These are phyloP conservation scores for Ganoderma multipileum DNA, from an alignment of 1,284 basidiomycete species.

Conservation along the genomic window DNA sequence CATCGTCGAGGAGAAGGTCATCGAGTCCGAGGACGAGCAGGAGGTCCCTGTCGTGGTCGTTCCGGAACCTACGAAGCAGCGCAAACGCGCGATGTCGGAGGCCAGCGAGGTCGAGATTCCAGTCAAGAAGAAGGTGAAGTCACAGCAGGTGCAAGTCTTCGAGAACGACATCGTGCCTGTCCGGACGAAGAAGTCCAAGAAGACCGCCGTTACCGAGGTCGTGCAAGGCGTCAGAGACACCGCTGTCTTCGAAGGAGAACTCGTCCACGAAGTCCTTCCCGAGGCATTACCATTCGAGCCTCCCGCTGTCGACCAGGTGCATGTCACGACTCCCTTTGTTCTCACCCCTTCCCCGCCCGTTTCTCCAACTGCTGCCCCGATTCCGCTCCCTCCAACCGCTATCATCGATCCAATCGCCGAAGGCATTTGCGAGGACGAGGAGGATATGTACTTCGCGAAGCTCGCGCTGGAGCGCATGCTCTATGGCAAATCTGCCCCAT, in stretches of 20 bases:
- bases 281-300: conserved; percentile 56
- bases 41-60: conserved; percentile 23
- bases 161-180: conserved; percentile 47
- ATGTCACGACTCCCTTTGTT: conserved; percentile 47
- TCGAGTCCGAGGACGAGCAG: conserved; percentile 55
- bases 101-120: conserved; percentile 41
- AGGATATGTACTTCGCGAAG: conserved; percentile 89
- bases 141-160: conserved; percentile 14
- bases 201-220: conserved; percentile 43
- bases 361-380: conserved; percentile 39
- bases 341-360: conserved; percentile 33
- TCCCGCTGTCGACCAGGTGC: conserved; percentile 58
- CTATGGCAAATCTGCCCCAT: conserved; percentile 37
- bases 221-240: conserved; percentile 15
- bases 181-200: conserved; percentile 49
- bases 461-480: conserved; percentile 58
- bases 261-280: conserved; percentile 59
- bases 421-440: conserved; percentile 85
- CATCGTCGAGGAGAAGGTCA: conserved; percentile 41
- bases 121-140: conserved; percentile 42
- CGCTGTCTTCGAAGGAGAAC: conserved; percentile 31
- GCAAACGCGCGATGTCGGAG: conserved; percentile 40
- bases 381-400: conserved; percentile 43
- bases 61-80: conserved; percentile 20
- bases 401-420: conserved; percentile 60